Conservation (phyloP, 768 basidiomycete genomes). For the Psilocybe cubensis region DNA sequence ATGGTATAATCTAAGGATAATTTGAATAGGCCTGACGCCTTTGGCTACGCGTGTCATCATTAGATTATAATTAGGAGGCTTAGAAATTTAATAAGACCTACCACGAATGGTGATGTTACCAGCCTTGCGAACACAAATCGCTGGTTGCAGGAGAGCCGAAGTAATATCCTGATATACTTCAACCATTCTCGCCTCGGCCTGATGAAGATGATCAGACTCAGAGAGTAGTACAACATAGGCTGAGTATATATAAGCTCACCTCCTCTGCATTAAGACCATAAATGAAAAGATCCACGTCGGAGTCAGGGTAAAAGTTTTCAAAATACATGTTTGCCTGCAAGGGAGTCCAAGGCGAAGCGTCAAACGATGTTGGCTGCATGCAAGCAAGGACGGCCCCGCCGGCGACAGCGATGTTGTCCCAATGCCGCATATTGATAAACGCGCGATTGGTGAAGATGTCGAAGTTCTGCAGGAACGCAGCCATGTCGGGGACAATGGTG, state of each 20-base stretch:
- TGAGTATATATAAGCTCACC: slow-evolving; percentile 26
- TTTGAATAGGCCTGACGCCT: too few relatives aligned
- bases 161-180: not conserved
- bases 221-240: not conserved
- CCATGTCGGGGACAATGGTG: not conserved
- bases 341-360: slow-evolving; percentile 30
- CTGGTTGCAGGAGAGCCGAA: slow-evolving; percentile 58
- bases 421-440: not conserved
- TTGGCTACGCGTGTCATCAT: too few relatives aligned
- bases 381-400: not conserved
- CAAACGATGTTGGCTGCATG: slow-evolving; percentile 34
- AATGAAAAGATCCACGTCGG: slow-evolving; percentile 63
- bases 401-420: slow-evolving; percentile 1
- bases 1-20: slow-evolving; percentile 59
- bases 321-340: slow-evolving; percentile 13
- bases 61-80: not conserved
- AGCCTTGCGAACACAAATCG: slow-evolving; percentile 64
- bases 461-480: not conserved
- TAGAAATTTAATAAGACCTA: slow-evolving; percentile 22
- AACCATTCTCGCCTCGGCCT: not conserved
- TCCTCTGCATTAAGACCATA: slow-evolving; percentile 57
- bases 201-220: not conserved
- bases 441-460: not conserved
- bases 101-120: slow-evolving; percentile 65
- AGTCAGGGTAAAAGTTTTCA: slow-evolving; percentile 55